phyloP scores from a whole-genome alignment of 2,329 filamentous ascomycete species.

The Aspergillus pseudotamarii region DNA sequence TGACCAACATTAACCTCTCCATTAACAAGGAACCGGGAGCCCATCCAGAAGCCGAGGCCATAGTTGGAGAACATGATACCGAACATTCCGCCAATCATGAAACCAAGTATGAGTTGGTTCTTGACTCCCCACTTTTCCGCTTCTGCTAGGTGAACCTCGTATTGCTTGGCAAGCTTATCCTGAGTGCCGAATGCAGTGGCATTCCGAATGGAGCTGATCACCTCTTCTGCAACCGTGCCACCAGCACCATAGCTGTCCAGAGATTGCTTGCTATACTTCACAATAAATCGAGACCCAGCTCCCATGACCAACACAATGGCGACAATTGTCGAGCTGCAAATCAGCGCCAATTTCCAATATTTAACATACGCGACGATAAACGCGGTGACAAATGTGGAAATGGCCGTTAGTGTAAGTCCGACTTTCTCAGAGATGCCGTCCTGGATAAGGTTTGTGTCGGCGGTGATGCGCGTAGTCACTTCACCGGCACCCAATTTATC shows the following conservation, averaged over 20 bases:
- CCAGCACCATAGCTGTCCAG: conserved; percentile 80
- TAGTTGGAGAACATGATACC: conserved; percentile 83
- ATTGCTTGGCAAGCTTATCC: conserved; percentile 84
- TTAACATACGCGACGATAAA: conserved; percentile 90
- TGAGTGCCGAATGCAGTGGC: conserved; percentile 92
- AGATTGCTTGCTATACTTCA: conserved; percentile 78
- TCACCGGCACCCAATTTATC: conserved; percentile 92
- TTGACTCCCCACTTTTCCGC: conserved; percentile 78
- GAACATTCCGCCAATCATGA: conserved; percentile 86
- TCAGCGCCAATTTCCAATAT: conserved; percentile 91
- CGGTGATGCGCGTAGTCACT: conserved; percentile 90
- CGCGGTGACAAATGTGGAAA: conserved; percentile 82
- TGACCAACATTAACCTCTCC: conserved; percentile 67
- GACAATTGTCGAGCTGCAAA: conserved; percentile 78
- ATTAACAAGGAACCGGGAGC: conserved; percentile 71
- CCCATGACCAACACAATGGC: conserved; percentile 80
- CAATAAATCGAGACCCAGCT: conserved; percentile 69
- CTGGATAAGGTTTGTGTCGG: conserved; percentile 90
- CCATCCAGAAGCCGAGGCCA: conserved; percentile 86
- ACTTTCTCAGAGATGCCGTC: conserved; percentile 93
- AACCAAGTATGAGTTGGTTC: conserved; percentile 70
- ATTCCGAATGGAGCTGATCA: conserved; percentile 90
- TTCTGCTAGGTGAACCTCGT: conserved; percentile 71
- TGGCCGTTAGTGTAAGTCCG: conserved; percentile 71
- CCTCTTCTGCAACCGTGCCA: conserved; percentile 89